Percentiles rank a stretch among this genome's conserved stretches.
Conservation (phyloP, 169 alveolate species). For the Eimeria falciformis region DNA sequence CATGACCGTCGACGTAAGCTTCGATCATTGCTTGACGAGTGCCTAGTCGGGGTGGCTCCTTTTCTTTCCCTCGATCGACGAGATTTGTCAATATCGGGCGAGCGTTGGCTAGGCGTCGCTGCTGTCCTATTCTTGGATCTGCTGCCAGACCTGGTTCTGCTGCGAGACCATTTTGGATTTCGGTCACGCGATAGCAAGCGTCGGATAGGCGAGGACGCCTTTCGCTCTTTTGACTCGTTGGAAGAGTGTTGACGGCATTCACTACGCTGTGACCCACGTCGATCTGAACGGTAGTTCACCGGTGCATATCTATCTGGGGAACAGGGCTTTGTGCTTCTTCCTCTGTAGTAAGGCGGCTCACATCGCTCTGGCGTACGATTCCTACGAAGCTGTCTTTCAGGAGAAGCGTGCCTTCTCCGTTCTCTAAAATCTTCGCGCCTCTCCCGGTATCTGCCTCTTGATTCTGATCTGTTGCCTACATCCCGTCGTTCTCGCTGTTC, state of each 20-base stretch:
- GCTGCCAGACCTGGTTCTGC: slow-evolving; percentile 60
- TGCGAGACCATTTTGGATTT: slow-evolving; percentile 35
- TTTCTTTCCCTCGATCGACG: slow-evolving; percentile 16
- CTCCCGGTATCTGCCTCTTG: slow-evolving; percentile 51
- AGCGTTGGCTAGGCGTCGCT: slow-evolving; percentile 10
- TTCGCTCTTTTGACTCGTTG: background rate
- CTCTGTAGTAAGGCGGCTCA: background rate
- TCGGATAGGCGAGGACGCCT: background rate
- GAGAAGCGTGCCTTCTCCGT: slow-evolving; percentile 13
- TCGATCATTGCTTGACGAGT: background rate
- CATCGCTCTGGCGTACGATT: background rate
- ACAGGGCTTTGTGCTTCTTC: background rate
- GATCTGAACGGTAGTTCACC: background rate
- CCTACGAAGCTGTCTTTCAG: background rate
- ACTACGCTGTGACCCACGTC: slow-evolving; percentile 54
- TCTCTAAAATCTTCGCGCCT: slow-evolving; percentile 36
- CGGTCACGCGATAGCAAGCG: slow-evolving; percentile 32
- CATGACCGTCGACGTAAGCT: background rate
- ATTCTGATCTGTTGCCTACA: background rate
- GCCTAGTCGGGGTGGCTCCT: slow-evolving; percentile 13
- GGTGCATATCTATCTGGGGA: slow-evolving; percentile 14
- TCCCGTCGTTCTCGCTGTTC: slow-evolving; percentile 36
- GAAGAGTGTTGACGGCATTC: slow-evolving; percentile 27
- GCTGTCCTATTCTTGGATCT: background rate
- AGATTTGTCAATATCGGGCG: slow-evolving; percentile 7